Evolutionary conservation across 306 rosid species (phyloP), one percentile per base, ranked within the genome.

Genomic region (Acacia melanoxylon): DNA sequence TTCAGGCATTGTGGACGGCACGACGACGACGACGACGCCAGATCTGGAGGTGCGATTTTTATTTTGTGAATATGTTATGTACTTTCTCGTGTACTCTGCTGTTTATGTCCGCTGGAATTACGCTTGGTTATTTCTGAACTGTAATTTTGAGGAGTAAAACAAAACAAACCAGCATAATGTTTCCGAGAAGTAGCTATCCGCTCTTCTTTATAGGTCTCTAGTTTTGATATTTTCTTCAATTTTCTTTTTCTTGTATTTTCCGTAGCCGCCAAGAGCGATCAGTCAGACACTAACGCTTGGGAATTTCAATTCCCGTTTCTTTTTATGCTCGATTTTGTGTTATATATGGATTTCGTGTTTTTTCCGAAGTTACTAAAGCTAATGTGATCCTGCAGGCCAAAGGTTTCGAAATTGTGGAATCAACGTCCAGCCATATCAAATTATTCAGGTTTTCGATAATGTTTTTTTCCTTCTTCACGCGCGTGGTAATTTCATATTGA

Each of bases 11-110:
- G 72, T 66, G 76, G 79, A 69, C 40, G 65, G 79, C 68, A 48
- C 52, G 6, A 13, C 52, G 52, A 48, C 19, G 19, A 11, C 33
- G 37, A 24, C 13, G n/a, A 2, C n/a, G 37, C 8, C 85, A 78
- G 95, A 90, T 92, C 91, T 86, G 76, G 88, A 91, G 97, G 98
- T 91, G 79, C 52, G 35, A 66, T 76, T 56, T 81, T 42, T 1
- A 10, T 58, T 82, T 76, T 79, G 81, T 77, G 56, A 68, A 35
- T 46, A 1, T 66, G 15, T 24, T 14, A 6, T 22, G 54, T 69
- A 69, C 17, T 42, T 68, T 68, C 37, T 59, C 2, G 13, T 4
- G 25, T 56, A 56, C 61, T 74, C 29, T 44, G 44, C 25, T n/a
- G 11, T 62, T 86, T 68, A 62, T 45, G 35, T 66, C 25, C 3